phyloP scores from a whole-genome alignment of 306 rosid genomes.

The Trichosanthes truncata region DNA sequence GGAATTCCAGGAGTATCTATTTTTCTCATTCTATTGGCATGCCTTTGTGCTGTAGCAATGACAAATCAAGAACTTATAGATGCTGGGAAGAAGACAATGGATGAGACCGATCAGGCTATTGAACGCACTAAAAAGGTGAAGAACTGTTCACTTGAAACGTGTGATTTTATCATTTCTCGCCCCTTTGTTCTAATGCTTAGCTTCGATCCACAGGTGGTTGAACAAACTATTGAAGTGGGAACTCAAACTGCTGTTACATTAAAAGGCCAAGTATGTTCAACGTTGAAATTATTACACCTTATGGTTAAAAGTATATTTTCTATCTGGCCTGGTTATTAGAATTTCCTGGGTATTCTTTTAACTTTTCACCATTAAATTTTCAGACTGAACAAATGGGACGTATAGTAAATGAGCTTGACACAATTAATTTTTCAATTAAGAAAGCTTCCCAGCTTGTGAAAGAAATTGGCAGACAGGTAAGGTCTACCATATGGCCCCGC shows the following conservation, averaged over 20 bases:
- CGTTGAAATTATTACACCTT: constrained; percentile 16
- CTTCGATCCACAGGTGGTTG: constrained; percentile 55
- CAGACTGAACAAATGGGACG: constrained; percentile 99
- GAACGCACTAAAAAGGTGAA: constrained; percentile 78
- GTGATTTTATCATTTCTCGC: constrained; percentile 8
- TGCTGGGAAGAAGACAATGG: constrained; percentile 79
- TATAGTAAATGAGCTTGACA: constrained; percentile 89
- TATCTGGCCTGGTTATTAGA: background rate
- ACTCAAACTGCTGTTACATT: constrained; percentile 81
- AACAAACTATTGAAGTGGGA: constrained; percentile 92
- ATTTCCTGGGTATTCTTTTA: background rate
- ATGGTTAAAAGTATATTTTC: background rate
- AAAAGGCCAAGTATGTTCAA: constrained; percentile 82
- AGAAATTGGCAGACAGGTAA: constrained; percentile 98
- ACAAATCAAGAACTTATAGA: constrained; percentile 86
- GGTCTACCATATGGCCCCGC: constrained; percentile 9
- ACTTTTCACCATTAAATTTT: constrained; percentile 13
- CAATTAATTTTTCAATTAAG: constrained; percentile 94
- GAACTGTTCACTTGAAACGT: background rate
- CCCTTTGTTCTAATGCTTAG: constrained; percentile 16
- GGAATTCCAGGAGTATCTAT: background rate
- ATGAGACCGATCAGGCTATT: constrained; percentile 96
- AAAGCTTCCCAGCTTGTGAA: constrained; percentile 97
- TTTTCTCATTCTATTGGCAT: constrained; percentile 16
- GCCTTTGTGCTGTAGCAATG: constrained; percentile 54